A percentile compares a stretch with the other conserved stretches of the same genome.
Conservation (phyloP, 768 basidiomycete genomes). For the Agaricus subrufescens region DNA sequence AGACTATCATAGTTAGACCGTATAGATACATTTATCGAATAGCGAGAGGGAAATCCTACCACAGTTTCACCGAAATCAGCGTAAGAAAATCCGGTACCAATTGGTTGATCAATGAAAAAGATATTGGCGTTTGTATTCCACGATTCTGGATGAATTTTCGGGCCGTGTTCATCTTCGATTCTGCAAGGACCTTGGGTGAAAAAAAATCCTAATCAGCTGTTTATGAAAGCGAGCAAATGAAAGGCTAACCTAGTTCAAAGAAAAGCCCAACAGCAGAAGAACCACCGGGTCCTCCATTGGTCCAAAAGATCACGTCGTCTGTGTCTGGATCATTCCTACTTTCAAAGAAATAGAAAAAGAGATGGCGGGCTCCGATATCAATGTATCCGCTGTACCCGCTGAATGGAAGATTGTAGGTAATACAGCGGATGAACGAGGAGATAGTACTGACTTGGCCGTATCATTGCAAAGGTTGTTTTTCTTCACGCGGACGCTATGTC, state of each 20-base stretch:
- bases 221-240: not conserved
- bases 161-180: constrained; percentile 45
- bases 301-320: constrained; percentile 64
- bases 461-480: constrained; percentile 52
- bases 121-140: constrained; percentile 72
- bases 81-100: constrained; percentile 60
- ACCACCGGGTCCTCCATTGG: constrained; percentile 42
- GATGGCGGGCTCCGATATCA: constrained; percentile 55
- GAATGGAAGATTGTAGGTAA: not conserved
- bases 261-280: constrained; percentile 54
- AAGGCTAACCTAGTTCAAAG: constrained; percentile 45
- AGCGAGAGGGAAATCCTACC: constrained; percentile 25
- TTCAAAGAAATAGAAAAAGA: constrained; percentile 81
- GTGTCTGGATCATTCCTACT: constrained; percentile 55
- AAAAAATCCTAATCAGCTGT: too few relatives aligned
- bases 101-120: constrained; percentile 59
- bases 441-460: constrained; percentile 42
- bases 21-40: too few relatives aligned
- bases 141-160: constrained; percentile 53
- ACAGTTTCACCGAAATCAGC: constrained; percentile 62
- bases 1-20: constrained; percentile 26
- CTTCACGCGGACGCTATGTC: constrained; percentile 53
- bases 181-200: constrained; percentile 55
- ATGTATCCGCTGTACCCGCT: constrained; percentile 50
- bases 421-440: not conserved